phyloP scores from a whole-genome alignment of 2,329 filamentous ascomycete genomes.

The Coleophoma cylindrospora region DNA sequence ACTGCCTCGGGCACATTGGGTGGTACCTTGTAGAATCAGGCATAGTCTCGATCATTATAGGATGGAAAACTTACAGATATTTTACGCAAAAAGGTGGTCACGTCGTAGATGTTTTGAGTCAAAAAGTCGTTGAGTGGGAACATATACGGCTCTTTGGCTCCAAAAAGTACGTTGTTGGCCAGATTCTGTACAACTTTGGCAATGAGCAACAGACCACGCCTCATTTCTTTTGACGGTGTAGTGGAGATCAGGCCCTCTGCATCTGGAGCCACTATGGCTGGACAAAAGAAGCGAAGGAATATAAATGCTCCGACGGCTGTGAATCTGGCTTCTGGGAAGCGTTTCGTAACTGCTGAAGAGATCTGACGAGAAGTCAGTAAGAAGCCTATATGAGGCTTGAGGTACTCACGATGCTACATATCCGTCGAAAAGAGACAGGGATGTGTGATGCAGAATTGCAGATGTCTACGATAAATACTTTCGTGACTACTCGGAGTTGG shows the following conservation, averaged over 20 bases:
- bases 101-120: slow-evolving; percentile 61
- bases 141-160: slow-evolving; percentile 70
- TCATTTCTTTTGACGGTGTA: slow-evolving; percentile 63
- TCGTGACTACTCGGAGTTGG: slow-evolving; percentile 61
- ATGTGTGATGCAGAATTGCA: slow-evolving; percentile 57
- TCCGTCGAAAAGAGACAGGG: slow-evolving; percentile 59
- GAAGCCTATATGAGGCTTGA: background rate
- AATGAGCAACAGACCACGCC: slow-evolving; percentile 62
- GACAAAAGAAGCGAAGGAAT: slow-evolving; percentile 68
- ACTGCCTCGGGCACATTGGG: slow-evolving; percentile 40
- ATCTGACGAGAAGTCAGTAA: slow-evolving; percentile 36
- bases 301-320: slow-evolving; percentile 68
- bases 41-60: background rate
- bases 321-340: slow-evolving; percentile 66
- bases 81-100: slow-evolving; percentile 62
- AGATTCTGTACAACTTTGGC: slow-evolving; percentile 69
- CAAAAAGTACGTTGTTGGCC: slow-evolving; percentile 68
- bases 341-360: slow-evolving; percentile 54
- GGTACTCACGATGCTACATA: slow-evolving; percentile 56
- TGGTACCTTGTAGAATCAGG: slow-evolving; percentile 32
- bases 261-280: slow-evolving; percentile 66
- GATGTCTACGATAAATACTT: slow-evolving; percentile 68
- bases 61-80: slow-evolving; percentile 50
- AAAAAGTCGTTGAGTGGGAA: slow-evolving; percentile 65
- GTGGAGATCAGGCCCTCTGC: slow-evolving; percentile 58